Evolutionary conservation across 148 eudicot species (phyloP).

Genomic region (Camellia granthamiana): DNA sequence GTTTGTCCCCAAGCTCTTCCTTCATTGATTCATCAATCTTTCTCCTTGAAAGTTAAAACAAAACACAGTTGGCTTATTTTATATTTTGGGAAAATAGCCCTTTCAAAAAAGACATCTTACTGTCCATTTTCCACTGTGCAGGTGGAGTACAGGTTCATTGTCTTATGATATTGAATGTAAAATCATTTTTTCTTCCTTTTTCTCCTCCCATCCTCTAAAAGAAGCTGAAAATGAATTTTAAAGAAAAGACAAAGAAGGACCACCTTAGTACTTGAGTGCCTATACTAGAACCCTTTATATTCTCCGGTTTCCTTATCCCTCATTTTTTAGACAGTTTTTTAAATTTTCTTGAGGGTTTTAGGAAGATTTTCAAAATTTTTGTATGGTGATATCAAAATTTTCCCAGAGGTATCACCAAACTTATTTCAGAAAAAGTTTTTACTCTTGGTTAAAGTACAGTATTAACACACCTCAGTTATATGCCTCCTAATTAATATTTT

Average conservation of each 20-base stretch:
- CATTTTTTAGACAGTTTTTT: background rate
- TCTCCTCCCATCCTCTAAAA: conserved; percentile 21
- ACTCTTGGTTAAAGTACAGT: too few relatives aligned
- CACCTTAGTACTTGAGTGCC: conserved; percentile 14
- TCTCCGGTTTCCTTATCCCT: background rate
- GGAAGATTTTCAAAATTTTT: conserved; percentile 7
- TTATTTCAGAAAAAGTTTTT: background rate
- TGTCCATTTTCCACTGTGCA: conserved; percentile 91
- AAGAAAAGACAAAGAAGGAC: conserved; percentile 1
- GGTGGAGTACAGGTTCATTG: conserved; percentile 90
- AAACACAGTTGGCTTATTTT: conserved; percentile 1
- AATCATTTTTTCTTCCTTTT: conserved; percentile 25
- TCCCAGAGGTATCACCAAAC: background rate
- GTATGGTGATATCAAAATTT: conserved; percentile 6
- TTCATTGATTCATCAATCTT: background rate
- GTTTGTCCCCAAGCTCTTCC: conserved; percentile 39
- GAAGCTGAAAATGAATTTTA: conserved; percentile 17
- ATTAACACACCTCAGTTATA: background rate
- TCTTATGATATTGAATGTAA: conserved; percentile 48
- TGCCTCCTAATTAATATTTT: background rate
- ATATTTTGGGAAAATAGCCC: conserved; percentile 13
- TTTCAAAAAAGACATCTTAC: conserved; percentile 46
- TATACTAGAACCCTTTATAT: background rate
- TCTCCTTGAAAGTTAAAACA: background rate
- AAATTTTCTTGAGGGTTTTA: background rate